Conservation (phyloP, 495 filamentous ascomycete species). For the Hypoxylon cercidicola region DNA sequence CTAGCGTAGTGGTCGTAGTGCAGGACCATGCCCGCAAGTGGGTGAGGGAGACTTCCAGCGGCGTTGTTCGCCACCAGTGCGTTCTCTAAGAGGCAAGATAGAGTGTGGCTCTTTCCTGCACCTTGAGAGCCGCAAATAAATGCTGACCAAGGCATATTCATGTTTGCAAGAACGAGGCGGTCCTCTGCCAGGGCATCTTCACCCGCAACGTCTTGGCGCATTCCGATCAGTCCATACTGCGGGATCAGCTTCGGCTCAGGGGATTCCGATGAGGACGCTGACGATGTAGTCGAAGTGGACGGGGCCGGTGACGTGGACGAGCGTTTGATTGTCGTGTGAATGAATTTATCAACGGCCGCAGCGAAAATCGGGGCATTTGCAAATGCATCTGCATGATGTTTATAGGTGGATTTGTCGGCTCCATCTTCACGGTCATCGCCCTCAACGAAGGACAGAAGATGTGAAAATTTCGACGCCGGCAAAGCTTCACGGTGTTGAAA, state of each 20-base stretch:
- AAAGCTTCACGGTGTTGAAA: background rate
- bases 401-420: background rate
- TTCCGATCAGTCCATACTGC: conserved; percentile 32
- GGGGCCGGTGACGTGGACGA: conserved; percentile 18
- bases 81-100: conserved; percentile 69
- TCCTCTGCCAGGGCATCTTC: conserved; percentile 35
- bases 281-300: background rate
- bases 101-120: conserved; percentile 70
- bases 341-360: conserved; percentile 27
- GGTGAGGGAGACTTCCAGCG: conserved; percentile 36
- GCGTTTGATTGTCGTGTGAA: conserved; percentile 31
- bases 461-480: background rate
- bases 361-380: conserved; percentile 44
- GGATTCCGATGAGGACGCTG: background rate
- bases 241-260: conserved; percentile 6
- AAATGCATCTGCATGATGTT: conserved; percentile 7
- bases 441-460: conserved; percentile 1
- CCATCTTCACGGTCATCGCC: background rate
- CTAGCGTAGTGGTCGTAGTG: conserved; percentile 63
- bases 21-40: conserved; percentile 65
- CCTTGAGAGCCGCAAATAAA: conserved; percentile 75
- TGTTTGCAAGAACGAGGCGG: conserved; percentile 63
- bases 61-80: conserved; percentile 49
- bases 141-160: conserved; percentile 63
- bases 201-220: background rate